Conservation (phyloP, 2,329 filamentous ascomycete species). For the Alternaria ventricosa region DNA sequence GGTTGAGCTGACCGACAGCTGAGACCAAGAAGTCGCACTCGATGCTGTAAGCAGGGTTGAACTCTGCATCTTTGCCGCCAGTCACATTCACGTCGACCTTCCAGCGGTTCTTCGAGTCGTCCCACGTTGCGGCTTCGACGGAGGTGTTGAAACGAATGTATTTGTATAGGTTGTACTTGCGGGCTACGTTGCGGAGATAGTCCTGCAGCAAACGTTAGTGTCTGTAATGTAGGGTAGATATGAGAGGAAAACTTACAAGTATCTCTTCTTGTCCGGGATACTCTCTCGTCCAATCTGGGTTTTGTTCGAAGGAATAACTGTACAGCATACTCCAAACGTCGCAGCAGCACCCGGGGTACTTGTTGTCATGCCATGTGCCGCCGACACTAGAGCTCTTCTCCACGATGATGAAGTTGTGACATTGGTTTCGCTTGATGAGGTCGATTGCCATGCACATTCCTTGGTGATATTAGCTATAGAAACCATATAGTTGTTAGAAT, state of each 20-base stretch:
- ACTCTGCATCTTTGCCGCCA: conserved; percentile 63
- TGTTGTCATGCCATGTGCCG: conserved; percentile 63
- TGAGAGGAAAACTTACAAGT: conserved; percentile 44
- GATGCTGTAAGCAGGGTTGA: conserved; percentile 59
- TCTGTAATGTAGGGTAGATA: background rate
- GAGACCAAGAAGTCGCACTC: conserved; percentile 63
- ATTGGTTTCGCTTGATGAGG: conserved; percentile 59
- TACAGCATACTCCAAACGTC: conserved; percentile 64
- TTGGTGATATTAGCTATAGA: conserved; percentile 5
- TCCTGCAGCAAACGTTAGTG: conserved; percentile 32
- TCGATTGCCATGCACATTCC: conserved; percentile 66
- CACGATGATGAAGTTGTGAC: conserved; percentile 63
- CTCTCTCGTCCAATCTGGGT: conserved; percentile 63
- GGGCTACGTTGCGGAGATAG: conserved; percentile 61
- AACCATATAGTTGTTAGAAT: background rate
- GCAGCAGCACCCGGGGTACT: conserved; percentile 64
- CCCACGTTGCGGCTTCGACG: conserved; percentile 62
- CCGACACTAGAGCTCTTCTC: conserved; percentile 63
- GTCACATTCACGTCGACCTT: conserved; percentile 56
- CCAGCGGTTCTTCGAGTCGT: conserved; percentile 61
- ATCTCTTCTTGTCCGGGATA: conserved; percentile 69
- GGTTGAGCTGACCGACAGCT: conserved; percentile 65
- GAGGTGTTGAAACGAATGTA: conserved; percentile 65
- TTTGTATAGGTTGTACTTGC: conserved; percentile 62
- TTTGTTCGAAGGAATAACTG: conserved; percentile 67